Conservation (phyloP, 352 stramenopile genomes). For the Phytophthora kernoviae region DNA sequence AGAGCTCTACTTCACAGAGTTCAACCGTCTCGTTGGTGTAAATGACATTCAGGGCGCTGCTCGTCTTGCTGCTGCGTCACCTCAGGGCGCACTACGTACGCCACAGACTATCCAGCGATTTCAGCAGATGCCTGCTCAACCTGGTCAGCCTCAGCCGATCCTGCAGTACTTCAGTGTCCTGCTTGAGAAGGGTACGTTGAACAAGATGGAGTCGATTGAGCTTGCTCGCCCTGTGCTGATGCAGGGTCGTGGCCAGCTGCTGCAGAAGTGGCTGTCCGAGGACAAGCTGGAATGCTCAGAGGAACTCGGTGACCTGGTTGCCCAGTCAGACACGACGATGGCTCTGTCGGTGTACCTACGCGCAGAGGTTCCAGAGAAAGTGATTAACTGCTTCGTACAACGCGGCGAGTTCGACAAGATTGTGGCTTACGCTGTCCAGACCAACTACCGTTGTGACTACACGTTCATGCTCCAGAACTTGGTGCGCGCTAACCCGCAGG, state of each 20-base stretch:
- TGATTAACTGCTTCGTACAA: conserved; percentile 99
- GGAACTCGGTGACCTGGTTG: conserved; percentile 97
- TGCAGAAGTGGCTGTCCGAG: conserved; percentile 99
- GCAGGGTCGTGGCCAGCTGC: conserved; percentile 96
- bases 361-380: conserved; percentile 98
- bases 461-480: conserved; percentile 99
- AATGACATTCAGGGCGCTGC: conserved; percentile 87
- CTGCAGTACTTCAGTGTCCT: conserved; percentile 99
- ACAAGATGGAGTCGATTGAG: conserved; percentile 99
- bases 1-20: conserved; percentile 98
- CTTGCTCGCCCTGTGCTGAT: conserved; percentile 97
- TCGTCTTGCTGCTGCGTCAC: conserved; percentile 92
- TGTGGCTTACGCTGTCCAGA: conserved; percentile 93
- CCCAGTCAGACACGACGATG: conserved; percentile 96
- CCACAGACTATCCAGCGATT: conserved; percentile 99
- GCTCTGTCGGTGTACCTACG: conserved; percentile 98
- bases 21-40: conserved; percentile 93
- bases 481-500: conserved; percentile 97
- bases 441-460: conserved; percentile 99
- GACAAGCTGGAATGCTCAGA: conserved; percentile 99
- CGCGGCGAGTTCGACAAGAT: conserved; percentile 99
- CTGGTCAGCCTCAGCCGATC: conserved; percentile 96
- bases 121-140: conserved; percentile 97
- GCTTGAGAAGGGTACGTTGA: conserved; percentile 98
- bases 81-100: conserved; percentile 93